Conservation (phyloP, 805 yeast species). For the Yamadazyma phyllophila region DNA sequence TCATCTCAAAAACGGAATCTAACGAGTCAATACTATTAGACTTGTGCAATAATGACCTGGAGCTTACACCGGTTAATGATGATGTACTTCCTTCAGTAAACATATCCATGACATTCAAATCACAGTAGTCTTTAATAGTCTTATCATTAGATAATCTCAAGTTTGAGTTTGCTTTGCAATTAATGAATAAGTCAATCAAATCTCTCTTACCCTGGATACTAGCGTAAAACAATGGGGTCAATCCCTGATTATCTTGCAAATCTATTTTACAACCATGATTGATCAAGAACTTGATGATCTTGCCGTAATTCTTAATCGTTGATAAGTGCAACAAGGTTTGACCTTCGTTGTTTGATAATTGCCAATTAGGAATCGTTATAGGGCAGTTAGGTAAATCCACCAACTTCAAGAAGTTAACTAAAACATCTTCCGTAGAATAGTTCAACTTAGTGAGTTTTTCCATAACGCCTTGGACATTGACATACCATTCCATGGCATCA, state of each 20-base stretch:
- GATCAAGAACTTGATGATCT: conserved; percentile 61
- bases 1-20: conserved; percentile 37
- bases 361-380: conserved; percentile 67
- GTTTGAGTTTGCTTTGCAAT: conserved; percentile 60
- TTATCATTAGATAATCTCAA: conserved; percentile 51
- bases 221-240: conserved; percentile 87
- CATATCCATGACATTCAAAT: conserved; percentile 43
- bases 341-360: conserved; percentile 76
- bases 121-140: conserved; percentile 41
- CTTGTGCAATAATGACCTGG: conserved; percentile 21
- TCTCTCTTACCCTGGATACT: conserved; percentile 70
- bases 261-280: conserved; percentile 68
- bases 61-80: not conserved
- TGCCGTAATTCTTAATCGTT: conserved; percentile 65
- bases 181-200: conserved; percentile 58
- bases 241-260: conserved; percentile 73
- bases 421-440: conserved; percentile 48
- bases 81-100: conserved; percentile 26
- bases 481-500: conserved; percentile 42
- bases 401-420: conserved; percentile 51
- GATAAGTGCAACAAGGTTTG: conserved; percentile 89
- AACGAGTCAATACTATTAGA: conserved; percentile 38
- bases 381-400: conserved; percentile 67
- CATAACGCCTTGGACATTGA: conserved; percentile 51
- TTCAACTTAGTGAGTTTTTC: conserved; percentile 45